phyloP scores from a whole-genome alignment of 768 basidiomycete species.

The button mushroom (Agaricus bisporus) region DNA sequence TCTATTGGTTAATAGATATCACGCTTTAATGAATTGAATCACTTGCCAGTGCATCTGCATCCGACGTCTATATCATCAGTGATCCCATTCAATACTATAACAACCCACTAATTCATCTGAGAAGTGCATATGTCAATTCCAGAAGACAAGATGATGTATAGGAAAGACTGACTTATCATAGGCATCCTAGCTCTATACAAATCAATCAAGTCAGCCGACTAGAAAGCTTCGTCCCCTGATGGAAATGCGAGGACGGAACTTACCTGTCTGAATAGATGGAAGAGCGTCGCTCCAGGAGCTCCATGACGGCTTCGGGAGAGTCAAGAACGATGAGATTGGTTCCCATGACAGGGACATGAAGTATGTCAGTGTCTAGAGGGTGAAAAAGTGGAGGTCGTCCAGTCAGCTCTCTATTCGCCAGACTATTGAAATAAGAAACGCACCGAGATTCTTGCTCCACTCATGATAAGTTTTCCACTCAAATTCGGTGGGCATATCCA shows the following conservation, averaged over 20 bases:
- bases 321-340: conserved; percentile 26
- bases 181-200: conserved; percentile 13
- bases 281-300: conserved; percentile 38
- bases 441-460: conserved; percentile 34
- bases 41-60: conserved; percentile 7
- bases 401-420: no score
- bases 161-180: conserved; percentile 14
- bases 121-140: background rate
- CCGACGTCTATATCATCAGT: background rate
- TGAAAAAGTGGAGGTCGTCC: no score
- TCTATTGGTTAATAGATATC: background rate
- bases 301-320: conserved; percentile 27
- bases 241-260: background rate
- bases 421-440: background rate
- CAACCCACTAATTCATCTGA: conserved; percentile 8
- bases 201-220: background rate
- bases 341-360: conserved; percentile 22
- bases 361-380: conserved; percentile 21
- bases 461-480: conserved; percentile 32
- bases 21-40: background rate
- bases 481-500: conserved; percentile 29
- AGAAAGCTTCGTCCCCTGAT: background rate
- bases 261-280: conserved; percentile 33
- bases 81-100: background rate
- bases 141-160: no score